A percentile compares a stretch with the other conserved stretches of the same genome.
phyloP scores from a whole-genome alignment of 352 stramenopile species.

The Detonula confervacea region DNA sequence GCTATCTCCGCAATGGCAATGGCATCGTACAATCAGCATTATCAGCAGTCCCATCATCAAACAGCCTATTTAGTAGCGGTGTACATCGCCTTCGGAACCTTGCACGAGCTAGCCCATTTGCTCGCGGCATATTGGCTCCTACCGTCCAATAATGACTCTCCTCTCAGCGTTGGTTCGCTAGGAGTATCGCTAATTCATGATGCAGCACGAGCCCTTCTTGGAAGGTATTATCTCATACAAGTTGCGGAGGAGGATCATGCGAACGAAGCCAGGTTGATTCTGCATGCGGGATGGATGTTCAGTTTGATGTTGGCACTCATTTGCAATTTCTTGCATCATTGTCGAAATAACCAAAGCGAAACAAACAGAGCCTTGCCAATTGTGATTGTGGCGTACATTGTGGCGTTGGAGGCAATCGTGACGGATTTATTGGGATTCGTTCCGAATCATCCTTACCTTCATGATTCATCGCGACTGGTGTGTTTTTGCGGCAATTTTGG shows the following conservation, averaged over 20 bases:
- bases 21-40: no score
- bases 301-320: constrained; percentile 16
- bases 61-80: constrained; percentile 6
- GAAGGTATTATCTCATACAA: constrained; percentile 14
- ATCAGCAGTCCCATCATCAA: no score
- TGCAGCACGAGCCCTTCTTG: not conserved
- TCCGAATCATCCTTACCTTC: no score
- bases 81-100: constrained; percentile 58
- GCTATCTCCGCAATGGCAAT: no score
- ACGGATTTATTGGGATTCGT: no score
- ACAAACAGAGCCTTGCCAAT: no score
- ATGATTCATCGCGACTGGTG: no score
- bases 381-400: no score
- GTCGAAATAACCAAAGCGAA: no score
- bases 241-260: not conserved
- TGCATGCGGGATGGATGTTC: constrained; percentile 22
- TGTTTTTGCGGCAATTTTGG: constrained; percentile 83
- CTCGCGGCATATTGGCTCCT: constrained; percentile 14
- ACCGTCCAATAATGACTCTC: not conserved
- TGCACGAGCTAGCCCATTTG: constrained; percentile 64
- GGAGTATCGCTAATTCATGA: not conserved
- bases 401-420: no score
- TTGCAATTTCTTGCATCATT: constrained; percentile 30
- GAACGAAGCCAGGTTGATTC: not conserved
- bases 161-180: not conserved